These are phyloP conservation scores for Gilbertella persicaria DNA, from an alignment of 371 early-diverging fungal genomes.

Conservation along the genomic window DNA sequence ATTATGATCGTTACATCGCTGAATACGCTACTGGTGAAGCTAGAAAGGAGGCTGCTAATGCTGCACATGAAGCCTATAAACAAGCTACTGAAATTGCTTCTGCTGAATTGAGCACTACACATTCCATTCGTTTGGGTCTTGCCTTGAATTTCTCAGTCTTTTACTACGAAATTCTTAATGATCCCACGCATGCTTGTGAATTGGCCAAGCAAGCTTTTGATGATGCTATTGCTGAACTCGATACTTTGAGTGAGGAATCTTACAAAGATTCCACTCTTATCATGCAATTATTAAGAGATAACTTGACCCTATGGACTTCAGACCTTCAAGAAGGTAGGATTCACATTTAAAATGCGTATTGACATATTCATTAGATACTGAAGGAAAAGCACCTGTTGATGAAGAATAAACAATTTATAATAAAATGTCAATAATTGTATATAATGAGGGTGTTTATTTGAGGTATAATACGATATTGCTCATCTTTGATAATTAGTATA, in stretches of 20 bases:
- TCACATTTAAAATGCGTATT: not conserved
- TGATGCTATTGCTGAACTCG: slow-evolving; percentile 98
- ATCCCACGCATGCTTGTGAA: slow-evolving; percentile 97
- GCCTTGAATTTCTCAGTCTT: slow-evolving; percentile 99
- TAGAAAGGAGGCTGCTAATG: slow-evolving; percentile 82
- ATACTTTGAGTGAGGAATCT: slow-evolving; percentile 97
- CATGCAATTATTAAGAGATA: slow-evolving; percentile 99
- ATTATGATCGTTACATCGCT: slow-evolving; percentile 99
- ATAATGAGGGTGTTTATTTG: not conserved
- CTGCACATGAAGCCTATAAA: slow-evolving; percentile 96
- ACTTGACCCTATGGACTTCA: slow-evolving; percentile 99
- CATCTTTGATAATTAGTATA: slow-evolving; percentile 1
- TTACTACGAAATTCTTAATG: slow-evolving; percentile 99
- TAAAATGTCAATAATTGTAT: not conserved
- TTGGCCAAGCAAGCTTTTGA: slow-evolving; percentile 99
- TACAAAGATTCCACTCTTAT: slow-evolving; percentile 99
- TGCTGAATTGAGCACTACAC: slow-evolving; percentile 92
- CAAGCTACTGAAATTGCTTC: slow-evolving; percentile 93
- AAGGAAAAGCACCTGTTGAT: slow-evolving; percentile 31
- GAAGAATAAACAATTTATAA: slow-evolving; percentile 28
- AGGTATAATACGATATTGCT: not conserved
- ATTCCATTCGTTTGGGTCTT: slow-evolving; percentile 99
- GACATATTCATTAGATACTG: slow-evolving; percentile 12
- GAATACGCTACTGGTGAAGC: slow-evolving; percentile 92
- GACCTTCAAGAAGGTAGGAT: slow-evolving; percentile 83